Percentiles rank a stretch among this genome's conserved stretches.
phyloP scores from a whole-genome alignment of 2,329 filamentous ascomycete genomes.

The Pochonia chlamydosporia region DNA sequence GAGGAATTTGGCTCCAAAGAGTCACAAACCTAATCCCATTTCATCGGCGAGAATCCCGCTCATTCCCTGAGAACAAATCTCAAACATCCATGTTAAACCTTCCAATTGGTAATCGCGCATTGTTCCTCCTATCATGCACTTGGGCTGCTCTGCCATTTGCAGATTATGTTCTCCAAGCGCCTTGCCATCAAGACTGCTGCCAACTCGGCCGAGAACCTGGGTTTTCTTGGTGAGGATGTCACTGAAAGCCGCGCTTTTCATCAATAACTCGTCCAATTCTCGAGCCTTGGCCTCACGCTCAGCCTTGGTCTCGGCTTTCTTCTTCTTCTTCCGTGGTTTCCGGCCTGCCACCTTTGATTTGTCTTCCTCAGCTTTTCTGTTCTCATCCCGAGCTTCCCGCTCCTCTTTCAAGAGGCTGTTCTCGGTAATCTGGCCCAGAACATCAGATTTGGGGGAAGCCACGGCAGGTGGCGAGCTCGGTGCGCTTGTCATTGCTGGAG shows the following conservation, averaged over 20 bases:
- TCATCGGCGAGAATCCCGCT: conserved; percentile 90
- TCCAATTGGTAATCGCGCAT: conserved; percentile 96
- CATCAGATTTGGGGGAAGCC: conserved; percentile 12
- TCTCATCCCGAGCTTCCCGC: conserved; percentile 25
- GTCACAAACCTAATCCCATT: conserved; percentile 67
- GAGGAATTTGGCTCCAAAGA: not conserved
- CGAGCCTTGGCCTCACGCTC: conserved; percentile 54
- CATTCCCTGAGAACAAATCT: conserved; percentile 72
- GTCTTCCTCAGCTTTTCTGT: conserved; percentile 45
- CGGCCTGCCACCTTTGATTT: conserved; percentile 26
- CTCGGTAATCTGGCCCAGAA: conserved; percentile 12
- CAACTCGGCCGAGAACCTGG: conserved; percentile 55
- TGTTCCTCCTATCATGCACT: conserved; percentile 75
- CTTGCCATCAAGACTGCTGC: conserved; percentile 54
- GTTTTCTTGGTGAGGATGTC: conserved; percentile 61
- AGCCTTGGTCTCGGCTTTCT: conserved; percentile 44
- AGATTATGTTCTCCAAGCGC: conserved; percentile 60
- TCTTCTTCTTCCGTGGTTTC: conserved; percentile 42
- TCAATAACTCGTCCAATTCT: conserved; percentile 53
- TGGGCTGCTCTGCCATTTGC: conserved; percentile 78
- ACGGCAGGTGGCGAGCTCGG: conserved; percentile 31
- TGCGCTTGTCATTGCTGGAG: conserved; percentile 25
- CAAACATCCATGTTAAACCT: conserved; percentile 92
- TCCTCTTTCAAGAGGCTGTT: conserved; percentile 31
- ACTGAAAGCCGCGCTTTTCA: conserved; percentile 54